phyloP scores from a whole-genome alignment of 2,329 filamentous ascomycete species.

The Diaporthe sp. region DNA sequence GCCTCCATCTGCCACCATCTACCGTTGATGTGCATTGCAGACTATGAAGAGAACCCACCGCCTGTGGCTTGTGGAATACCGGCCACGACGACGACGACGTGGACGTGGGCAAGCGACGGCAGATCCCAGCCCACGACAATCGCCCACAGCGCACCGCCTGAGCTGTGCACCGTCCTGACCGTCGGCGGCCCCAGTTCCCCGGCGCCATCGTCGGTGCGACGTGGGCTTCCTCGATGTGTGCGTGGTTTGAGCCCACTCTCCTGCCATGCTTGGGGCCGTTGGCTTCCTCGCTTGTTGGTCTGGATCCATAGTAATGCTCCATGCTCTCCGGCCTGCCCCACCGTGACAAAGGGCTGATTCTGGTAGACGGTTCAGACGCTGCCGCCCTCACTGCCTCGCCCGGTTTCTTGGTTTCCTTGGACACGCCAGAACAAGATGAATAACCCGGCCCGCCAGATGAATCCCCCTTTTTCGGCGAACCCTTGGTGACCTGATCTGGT shows the following conservation, averaged over 20 bases:
- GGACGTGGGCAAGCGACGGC: not conserved
- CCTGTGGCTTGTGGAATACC: not conserved
- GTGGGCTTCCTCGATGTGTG: not conserved
- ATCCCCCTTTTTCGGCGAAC: conserved; percentile 10
- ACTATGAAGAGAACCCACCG: not conserved
- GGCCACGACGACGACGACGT: conserved; percentile 24
- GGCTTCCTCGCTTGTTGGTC: not conserved
- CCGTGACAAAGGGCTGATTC: conserved; percentile 21
- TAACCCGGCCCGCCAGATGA: conserved; percentile 15
- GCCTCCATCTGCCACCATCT: not conserved
- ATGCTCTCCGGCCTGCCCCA: not conserved
- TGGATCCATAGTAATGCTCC: not conserved
- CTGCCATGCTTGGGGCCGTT: conserved; percentile 1
- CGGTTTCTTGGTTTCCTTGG: not conserved
- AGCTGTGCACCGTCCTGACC: conserved; percentile 20
- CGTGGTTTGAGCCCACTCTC: not conserved
- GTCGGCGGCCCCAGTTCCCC: conserved; percentile 26
- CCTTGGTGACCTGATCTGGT: conserved; percentile 24
- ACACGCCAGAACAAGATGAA: conserved; percentile 22
- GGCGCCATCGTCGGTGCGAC: not conserved
- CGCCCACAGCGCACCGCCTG: not conserved
- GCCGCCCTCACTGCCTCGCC: not conserved
- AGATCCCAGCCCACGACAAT: not conserved
- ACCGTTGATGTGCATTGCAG: not conserved
- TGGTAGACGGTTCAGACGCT: not conserved